Base-by-base conservation (phyloP, 164 flowering plant genomes). In the Amborella trichopoda region DNA sequence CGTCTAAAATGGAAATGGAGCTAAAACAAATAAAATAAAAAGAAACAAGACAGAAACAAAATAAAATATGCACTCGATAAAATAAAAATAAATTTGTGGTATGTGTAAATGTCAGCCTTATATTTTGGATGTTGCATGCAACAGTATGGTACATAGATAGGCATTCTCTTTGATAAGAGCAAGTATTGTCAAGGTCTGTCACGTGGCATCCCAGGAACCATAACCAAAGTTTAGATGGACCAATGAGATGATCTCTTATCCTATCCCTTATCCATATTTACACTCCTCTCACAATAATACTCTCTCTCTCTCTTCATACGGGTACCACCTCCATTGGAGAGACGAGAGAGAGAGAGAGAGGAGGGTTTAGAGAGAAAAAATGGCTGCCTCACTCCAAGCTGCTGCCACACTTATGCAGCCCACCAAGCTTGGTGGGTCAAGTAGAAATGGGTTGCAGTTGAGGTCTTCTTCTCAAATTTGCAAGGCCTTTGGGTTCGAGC, bases 371-470 rank as follows among this genome's bases (percentile, higher is more conserved):
- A 39, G 23, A 22, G 39, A 44, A 45, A 38, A 3, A 23, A 85
- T 85, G 97, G 94, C 97, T 20, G 75, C 94, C 40, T 81, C 97
- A 41, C 67, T 85, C 4, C 97, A 86, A 65, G 86, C 95, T 23
- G 90, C 86, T 8, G 90, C 89, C 4, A 85, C 97, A 2, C 67
- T 83, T 24, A 75, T 77, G 80, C 93, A 78, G 44, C 94, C 86
- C 24, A 56, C 74, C 44, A 81, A 81, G 81, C 34, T 75, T 26
- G 77, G 81, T 23, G 54, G 27, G 23, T 23, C 64, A 1, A 11
- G 59, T 12, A 39, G 68, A 6, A 50, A 22, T 50, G 34, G 56
- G 37, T 18, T 63, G 39, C 84, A 73, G 26, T 62, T 77, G 28
- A 72, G 76, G 52, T 70, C 95, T 1, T 56, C 79, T 22, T 83